phyloP scores from a whole-genome alignment of 139 green algal genomes.

The Volvox reticuliferus region DNA sequence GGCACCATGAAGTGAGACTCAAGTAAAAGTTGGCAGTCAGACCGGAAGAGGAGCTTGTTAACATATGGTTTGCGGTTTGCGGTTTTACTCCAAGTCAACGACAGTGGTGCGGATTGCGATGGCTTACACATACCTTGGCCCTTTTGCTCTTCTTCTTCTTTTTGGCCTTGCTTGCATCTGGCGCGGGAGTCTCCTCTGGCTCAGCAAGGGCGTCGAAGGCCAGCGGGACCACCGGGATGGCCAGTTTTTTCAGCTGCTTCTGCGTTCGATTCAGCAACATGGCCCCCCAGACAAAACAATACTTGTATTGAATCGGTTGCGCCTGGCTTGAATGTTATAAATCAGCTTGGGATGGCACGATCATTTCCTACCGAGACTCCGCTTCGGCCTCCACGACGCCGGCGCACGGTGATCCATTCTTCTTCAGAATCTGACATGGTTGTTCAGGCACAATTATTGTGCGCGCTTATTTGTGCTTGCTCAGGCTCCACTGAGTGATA shows the following conservation, averaged over 20 bases:
- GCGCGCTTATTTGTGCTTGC: too few species aligned
- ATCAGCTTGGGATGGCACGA: background rate
- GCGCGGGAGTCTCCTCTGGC: background rate
- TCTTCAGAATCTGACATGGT: constrained; percentile 28
- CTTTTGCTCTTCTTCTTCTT: constrained; percentile 43
- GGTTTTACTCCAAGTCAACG: too few species aligned
- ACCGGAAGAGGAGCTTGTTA: too few species aligned
- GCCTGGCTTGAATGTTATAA: background rate
- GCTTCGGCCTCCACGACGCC: background rate
- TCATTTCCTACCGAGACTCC: background rate
- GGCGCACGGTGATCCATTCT: constrained; percentile 32
- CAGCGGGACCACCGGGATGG: constrained; percentile 25
- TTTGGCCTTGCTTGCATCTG: background rate
- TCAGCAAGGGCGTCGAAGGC: constrained; percentile 27
- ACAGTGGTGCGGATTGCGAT: too few species aligned
- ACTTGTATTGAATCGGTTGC: background rate
- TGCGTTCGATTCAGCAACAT: background rate
- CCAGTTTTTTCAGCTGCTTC: constrained; percentile 13
- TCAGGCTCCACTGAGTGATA: too few species aligned
- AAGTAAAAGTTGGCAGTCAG: too few species aligned
- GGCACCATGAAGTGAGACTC: too few species aligned
- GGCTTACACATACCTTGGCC: background rate
- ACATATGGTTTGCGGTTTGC: too few species aligned
- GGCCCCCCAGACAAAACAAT: background rate
- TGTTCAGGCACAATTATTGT: background rate